These are phyloP conservation scores for Hydrangea macrophylla DNA, from an alignment of 148 eudicot genomes.

Conservation along the genomic window DNA sequence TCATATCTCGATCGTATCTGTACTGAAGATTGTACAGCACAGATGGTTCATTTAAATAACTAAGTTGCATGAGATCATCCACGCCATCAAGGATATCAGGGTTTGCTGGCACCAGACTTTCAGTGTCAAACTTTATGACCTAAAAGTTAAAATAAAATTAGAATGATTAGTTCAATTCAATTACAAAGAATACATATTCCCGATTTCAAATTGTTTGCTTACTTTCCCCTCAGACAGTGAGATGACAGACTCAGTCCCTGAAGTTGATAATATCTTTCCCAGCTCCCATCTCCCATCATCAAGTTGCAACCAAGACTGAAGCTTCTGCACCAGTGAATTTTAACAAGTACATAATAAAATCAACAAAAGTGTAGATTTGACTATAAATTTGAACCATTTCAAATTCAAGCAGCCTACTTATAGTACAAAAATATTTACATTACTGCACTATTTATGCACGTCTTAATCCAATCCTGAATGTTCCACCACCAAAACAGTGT, in stretches of 20 bases:
- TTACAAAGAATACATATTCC: neutral
- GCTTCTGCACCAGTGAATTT: slow-evolving; percentile 56
- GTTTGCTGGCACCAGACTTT: slow-evolving; percentile 72
- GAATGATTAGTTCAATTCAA: slow-evolving; percentile 10
- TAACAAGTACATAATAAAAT: slow-evolving; percentile 19
- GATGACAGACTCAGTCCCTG: slow-evolving; percentile 59
- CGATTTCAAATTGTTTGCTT: slow-evolving; percentile 16
- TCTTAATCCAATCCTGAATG: neutral
- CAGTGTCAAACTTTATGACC: slow-evolving; percentile 71
- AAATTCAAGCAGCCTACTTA: neutral
- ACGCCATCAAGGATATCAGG: slow-evolving; percentile 96
- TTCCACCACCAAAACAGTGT: slow-evolving; percentile 1
- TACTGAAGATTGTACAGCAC: slow-evolving; percentile 87
- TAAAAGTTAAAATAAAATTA: slow-evolving; percentile 20
- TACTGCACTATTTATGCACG: neutral
- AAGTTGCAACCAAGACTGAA: slow-evolving; percentile 81
- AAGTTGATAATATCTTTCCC: slow-evolving; percentile 60
- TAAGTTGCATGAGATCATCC: slow-evolving; percentile 95
- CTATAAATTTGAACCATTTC: neutral
- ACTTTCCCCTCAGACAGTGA: slow-evolving; percentile 82
- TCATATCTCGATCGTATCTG: slow-evolving; percentile 72
- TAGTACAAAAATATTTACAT: neutral
- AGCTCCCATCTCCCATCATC: slow-evolving; percentile 92
- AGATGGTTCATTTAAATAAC: slow-evolving; percentile 88
- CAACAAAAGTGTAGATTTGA: slow-evolving; percentile 5